phyloP scores from a whole-genome alignment of 352 stramenopile species.

The Globisporangium apiculatum region DNA sequence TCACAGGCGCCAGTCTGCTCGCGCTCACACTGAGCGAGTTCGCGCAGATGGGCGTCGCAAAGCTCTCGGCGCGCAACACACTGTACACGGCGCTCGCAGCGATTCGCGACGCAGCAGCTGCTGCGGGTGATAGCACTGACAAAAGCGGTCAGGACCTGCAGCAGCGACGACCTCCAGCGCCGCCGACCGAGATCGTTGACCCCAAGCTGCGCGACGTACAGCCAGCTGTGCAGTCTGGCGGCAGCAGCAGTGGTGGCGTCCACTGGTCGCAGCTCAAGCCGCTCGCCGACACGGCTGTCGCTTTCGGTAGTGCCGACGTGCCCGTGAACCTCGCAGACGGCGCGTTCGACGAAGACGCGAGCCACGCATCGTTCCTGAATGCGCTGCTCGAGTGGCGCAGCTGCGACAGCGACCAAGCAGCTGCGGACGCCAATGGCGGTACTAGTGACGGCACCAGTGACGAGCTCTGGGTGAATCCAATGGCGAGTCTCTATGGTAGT shows the following conservation, averaged over 20 bases:
- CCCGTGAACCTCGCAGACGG: constrained; percentile 73
- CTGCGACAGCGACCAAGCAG: constrained; percentile 19
- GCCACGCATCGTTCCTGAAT: constrained; percentile 76
- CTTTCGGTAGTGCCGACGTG: constrained; percentile 14
- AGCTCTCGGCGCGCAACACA: constrained; percentile 49
- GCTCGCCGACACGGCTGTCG: constrained; percentile 27
- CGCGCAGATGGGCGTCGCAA: constrained; percentile 39
- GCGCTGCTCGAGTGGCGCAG: constrained; percentile 69
- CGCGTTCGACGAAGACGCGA: constrained; percentile 64
- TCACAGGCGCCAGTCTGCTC: constrained; percentile 47
- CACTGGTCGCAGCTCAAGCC: constrained; percentile 76
- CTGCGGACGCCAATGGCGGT: constrained; percentile 1
- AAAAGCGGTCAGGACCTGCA: neutral
- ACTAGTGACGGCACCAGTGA: constrained; percentile 20
- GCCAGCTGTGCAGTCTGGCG: constrained; percentile 20
- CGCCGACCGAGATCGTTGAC: constrained; percentile 43
- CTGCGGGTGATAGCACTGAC: constrained; percentile 1
- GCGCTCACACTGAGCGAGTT: constrained; percentile 37
- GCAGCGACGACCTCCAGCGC: neutral
- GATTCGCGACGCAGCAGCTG: constrained; percentile 20
- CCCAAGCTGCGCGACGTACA: constrained; percentile 39
- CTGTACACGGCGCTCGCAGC: constrained; percentile 49
- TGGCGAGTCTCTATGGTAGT: constrained; percentile 9
- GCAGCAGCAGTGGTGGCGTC: constrained; percentile 11
- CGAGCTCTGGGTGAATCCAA: constrained; percentile 61